Evolutionary conservation across 2,329 filamentous ascomycete genomes (phyloP).

Genomic region (Elsinoe australis): DNA sequence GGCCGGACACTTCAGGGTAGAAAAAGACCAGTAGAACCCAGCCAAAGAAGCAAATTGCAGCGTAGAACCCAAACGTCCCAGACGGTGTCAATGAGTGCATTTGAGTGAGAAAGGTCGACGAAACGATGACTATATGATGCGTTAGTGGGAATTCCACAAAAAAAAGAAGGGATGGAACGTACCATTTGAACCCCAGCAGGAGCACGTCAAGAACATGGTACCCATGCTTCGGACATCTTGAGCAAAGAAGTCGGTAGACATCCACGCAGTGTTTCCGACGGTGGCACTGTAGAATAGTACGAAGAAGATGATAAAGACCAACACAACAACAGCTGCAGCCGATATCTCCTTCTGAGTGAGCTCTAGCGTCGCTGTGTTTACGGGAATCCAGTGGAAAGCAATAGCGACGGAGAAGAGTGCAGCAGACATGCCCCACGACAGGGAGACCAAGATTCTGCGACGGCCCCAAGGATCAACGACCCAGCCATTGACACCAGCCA

Average conservation of each 20-base stretch:
- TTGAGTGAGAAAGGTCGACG: conserved; percentile 44
- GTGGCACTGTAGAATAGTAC: conserved; percentile 40
- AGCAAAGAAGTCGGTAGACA: conserved; percentile 42
- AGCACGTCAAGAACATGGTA: conserved; percentile 43
- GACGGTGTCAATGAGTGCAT: conserved; percentile 45
- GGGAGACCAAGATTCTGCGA: conserved; percentile 38
- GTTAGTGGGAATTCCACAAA: no score
- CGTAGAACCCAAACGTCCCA: conserved; percentile 48
- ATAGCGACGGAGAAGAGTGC: conserved; percentile 39
- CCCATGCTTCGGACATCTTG: conserved; percentile 45
- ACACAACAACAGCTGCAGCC: conserved; percentile 32
- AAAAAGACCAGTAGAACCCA: conserved; percentile 41
- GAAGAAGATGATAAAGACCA: conserved; percentile 40
- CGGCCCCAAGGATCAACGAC: conserved; percentile 42
- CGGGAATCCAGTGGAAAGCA: conserved; percentile 41
- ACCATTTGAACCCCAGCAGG: conserved; percentile 39
- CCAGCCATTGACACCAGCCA: conserved; percentile 43
- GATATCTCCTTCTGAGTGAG: conserved; percentile 28
- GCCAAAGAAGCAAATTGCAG: conserved; percentile 43
- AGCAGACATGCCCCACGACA: conserved; percentile 40
- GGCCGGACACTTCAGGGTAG: conserved; percentile 49
- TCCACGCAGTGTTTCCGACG: conserved; percentile 44
- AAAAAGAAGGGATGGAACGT: no score
- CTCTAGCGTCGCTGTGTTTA: conserved; percentile 37
- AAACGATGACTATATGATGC: no score